Base-by-base conservation (phyloP, 1,284 basidiomycete genomes). In the Phellopilus nigrolimitatus region DNA sequence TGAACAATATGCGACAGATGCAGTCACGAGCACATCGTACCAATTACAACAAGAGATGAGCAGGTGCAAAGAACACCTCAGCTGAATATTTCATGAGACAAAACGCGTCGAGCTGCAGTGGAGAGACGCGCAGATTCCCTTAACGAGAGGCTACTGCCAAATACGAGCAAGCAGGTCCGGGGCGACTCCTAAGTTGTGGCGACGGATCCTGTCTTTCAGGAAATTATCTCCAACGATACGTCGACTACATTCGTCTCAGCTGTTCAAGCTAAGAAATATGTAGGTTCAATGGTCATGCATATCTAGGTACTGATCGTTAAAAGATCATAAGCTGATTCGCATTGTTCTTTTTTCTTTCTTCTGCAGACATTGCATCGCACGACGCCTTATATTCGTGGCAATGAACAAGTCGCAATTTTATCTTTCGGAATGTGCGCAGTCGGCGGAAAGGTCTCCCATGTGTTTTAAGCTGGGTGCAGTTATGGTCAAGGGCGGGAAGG, bases 401-500 rank as follows among this genome's bases (percentile, higher is more conserved):
- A 72, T 74, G 71, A 72, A 65, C 68, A 78, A 76, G 71, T 68
- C 72, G 31, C 70, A 76, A 67, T 75, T 71, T 60, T 78, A 78
- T 60, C 66, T 77, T 40, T 76, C 76, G 13, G 69, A 75, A 69
- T 79, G 77, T 59, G 65, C 69, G 41, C 70, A 75, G 52, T 74
- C 71, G 24, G 76, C 77, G 21, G 65, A 69, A 34, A 78, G 76
- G 71, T 76, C 71, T 27, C 66, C 72, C 25, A 79, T 79, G 78
- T 70, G 68, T 54, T 79, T 74, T 59, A 76, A 70, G n/a, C 70
- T 80, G 41, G 78, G 78, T 15, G 73, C 76, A 6, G 67, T 78
- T 10, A 71, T 80, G 60, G 77, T 80, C 51, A 80, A 79, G 60
- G 76, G 77, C 37, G 78, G 77, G 39, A 80, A 80, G 58, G 64